These are phyloP conservation scores for Coemansia sp. DNA, from an alignment of 192 early-diverging fungal species.

Conservation along the genomic window DNA sequence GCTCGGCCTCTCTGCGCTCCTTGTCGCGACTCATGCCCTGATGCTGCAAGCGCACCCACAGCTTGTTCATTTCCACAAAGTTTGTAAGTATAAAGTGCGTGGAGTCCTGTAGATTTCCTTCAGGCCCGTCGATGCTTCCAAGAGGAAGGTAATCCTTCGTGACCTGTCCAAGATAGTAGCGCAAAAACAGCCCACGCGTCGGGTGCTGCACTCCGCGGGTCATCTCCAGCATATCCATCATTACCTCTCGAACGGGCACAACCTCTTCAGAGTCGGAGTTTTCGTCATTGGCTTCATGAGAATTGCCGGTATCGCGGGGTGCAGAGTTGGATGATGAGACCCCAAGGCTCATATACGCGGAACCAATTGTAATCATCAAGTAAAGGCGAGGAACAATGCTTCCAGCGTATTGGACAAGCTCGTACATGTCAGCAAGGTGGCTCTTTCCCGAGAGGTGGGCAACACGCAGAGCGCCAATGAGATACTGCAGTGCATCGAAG, in stretches of 20 bases:
- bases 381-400: slow-evolving; percentile 99
- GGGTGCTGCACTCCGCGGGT: slow-evolving; percentile 97
- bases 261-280: slow-evolving; percentile 51
- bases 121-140: slow-evolving; percentile 53
- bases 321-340: slow-evolving; percentile 9
- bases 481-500: slow-evolving; percentile 95
- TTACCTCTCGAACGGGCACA: slow-evolving; percentile 92
- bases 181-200: slow-evolving; percentile 93
- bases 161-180: slow-evolving; percentile 93
- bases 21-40: slow-evolving; percentile 93
- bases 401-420: slow-evolving; percentile 97
- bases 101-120: slow-evolving; percentile 87
- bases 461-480: slow-evolving; percentile 87
- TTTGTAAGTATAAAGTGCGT: slow-evolving; percentile 96
- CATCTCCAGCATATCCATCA: slow-evolving; percentile 99
- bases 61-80: slow-evolving; percentile 99
- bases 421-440: slow-evolving; percentile 92
- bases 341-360: slow-evolving; percentile 90
- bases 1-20: slow-evolving; percentile 93
- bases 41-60: slow-evolving; percentile 99
- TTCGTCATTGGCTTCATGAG: background rate
- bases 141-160: slow-evolving; percentile 94
- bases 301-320: background rate
- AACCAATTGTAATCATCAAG: slow-evolving; percentile 98
- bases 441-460: slow-evolving; percentile 81